Evolutionary conservation across 768 basidiomycete genomes (phyloP).

Genomic region (Boletus sp.): DNA sequence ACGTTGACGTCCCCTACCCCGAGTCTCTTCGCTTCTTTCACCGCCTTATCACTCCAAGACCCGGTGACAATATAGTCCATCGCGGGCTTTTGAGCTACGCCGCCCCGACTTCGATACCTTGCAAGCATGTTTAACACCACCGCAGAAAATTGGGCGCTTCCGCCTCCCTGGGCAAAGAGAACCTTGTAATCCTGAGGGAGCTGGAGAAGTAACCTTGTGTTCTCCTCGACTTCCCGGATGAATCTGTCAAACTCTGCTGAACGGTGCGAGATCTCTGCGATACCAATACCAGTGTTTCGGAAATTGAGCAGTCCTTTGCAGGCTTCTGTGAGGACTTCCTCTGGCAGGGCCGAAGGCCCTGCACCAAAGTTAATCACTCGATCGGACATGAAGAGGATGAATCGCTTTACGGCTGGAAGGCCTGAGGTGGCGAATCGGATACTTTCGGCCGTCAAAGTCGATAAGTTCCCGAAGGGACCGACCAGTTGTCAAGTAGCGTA

Average conservation of each 20-base stretch:
- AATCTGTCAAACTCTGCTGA: conserved; percentile 83
- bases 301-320: conserved; percentile 88
- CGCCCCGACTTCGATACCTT: conserved; percentile 70
- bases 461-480: too few species aligned
- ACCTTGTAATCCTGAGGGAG: conserved; percentile 84
- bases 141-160: conserved; percentile 87
- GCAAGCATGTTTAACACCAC: conserved; percentile 91
- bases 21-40: conserved; percentile 77
- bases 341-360: conserved; percentile 90
- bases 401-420: background rate
- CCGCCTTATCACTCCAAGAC: conserved; percentile 86
- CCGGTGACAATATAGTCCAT: conserved; percentile 94
- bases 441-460: background rate
- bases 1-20: conserved; percentile 58
- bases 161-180: conserved; percentile 94
- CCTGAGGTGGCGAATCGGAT: background rate
- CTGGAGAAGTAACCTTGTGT: conserved; percentile 72
- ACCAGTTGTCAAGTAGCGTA: too few species aligned
- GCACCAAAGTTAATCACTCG: conserved; percentile 90
- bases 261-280: conserved; percentile 95
- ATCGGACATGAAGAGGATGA: conserved; percentile 20
- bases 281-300: conserved; percentile 86
- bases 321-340: conserved; percentile 81
- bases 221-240: conserved; percentile 57
- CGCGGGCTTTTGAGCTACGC: conserved; percentile 52